These are phyloP conservation scores for Trichoderma semiorbis DNA, from an alignment of 2,329 filamentous ascomycete genomes.

Conservation along the genomic window DNA sequence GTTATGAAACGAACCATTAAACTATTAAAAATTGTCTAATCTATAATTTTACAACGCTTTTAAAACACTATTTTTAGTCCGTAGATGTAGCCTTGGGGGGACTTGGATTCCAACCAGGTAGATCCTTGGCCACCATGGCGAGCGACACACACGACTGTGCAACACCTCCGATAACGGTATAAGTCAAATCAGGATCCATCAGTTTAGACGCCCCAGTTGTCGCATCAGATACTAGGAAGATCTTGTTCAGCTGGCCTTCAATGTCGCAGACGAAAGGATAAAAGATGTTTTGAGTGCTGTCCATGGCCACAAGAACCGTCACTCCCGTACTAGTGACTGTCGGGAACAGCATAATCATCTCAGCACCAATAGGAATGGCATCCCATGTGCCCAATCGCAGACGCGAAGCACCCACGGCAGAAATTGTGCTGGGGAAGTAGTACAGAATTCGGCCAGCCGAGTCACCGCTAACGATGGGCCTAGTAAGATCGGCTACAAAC, in stretches of 20 bases:
- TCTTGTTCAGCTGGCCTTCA: background rate
- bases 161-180: background rate
- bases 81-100: background rate
- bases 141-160: background rate
- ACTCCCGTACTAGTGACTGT: background rate
- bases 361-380: background rate
- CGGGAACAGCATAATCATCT: background rate
- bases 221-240: background rate
- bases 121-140: background rate
- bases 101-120: background rate
- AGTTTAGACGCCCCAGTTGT: background rate
- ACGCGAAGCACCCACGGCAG: background rate
- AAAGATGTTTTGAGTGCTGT: background rate
- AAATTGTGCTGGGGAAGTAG: constrained; percentile 1
- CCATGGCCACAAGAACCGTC: background rate
- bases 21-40: background rate
- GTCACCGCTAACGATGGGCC: background rate
- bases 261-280: background rate
- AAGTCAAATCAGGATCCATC: background rate
- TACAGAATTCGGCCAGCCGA: background rate
- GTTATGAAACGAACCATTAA: too few relatives aligned
- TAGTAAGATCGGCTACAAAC: background rate
- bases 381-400: background rate
- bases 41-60: background rate
- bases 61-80: too few relatives aligned